Conservation (phyloP, 1,284 basidiomycete genomes). For the Cutaneotrichosporon sp. region DNA sequence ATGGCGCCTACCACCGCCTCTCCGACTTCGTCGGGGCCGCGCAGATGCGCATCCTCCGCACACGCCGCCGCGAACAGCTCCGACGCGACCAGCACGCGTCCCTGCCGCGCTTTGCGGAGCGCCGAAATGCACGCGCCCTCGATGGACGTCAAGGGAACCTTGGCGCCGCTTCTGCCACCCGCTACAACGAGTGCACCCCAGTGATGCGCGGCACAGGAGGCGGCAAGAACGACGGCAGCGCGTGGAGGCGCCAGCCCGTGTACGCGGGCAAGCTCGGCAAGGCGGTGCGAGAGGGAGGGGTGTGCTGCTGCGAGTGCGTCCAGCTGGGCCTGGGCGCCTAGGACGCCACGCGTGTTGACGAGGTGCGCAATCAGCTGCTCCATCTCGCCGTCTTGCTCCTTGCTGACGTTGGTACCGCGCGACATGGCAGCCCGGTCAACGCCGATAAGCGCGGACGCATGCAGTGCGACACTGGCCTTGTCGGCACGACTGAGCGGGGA, state of each 20-base stretch:
- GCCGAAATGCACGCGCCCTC: not conserved
- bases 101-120: not conserved
- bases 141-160: not conserved
- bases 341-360: not conserved
- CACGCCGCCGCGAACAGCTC: not conserved
- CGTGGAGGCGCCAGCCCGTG: conserved; percentile 2
- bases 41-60: not conserved
- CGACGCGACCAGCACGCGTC: not conserved
- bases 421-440: no score
- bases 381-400: not conserved
- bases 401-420: not conserved
- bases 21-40: not conserved
- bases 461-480: not conserved
- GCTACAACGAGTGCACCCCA: conserved; percentile 12
- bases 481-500: not conserved
- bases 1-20: not conserved
- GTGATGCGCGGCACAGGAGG: conserved; percentile 10
- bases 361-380: not conserved
- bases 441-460: not conserved
- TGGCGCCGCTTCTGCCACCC: not conserved
- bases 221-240: conserved; percentile 2
- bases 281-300: conserved; percentile 13
- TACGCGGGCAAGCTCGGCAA: not conserved
- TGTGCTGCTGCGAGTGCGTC: not conserved
- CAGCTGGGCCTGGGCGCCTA: not conserved